Evolutionary conservation across 2,329 filamentous ascomycete genomes (phyloP).

Genomic region (Teratosphaeria zuluensis): DNA sequence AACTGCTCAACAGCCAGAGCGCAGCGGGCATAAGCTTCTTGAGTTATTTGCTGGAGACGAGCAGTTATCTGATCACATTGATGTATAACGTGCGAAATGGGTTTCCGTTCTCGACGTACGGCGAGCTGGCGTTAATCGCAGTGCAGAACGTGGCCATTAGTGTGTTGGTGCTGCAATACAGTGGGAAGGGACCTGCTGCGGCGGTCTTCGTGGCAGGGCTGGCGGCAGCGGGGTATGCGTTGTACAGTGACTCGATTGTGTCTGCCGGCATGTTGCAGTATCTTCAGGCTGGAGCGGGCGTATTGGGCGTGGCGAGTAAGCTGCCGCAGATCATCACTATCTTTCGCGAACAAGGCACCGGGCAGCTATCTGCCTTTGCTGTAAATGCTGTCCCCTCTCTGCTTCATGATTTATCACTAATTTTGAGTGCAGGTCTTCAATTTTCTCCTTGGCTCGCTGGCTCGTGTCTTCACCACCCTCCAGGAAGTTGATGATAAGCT

Average conservation of each 20-base stretch:
- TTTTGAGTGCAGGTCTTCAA: slow-evolving; percentile 72
- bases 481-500: slow-evolving; percentile 96
- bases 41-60: slow-evolving; percentile 85
- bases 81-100: slow-evolving; percentile 86
- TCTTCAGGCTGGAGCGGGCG: slow-evolving; percentile 75
- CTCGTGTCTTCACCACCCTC: slow-evolving; percentile 92
- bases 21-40: slow-evolving; percentile 79
- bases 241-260: slow-evolving; percentile 60
- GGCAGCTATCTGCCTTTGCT: slow-evolving; percentile 91
- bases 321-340: slow-evolving; percentile 86
- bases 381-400: slow-evolving; percentile 45
- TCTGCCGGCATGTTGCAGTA: slow-evolving; percentile 58
- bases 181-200: slow-evolving; percentile 56
- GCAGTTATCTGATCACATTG: slow-evolving; percentile 76
- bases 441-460: slow-evolving; percentile 85
- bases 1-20: slow-evolving; percentile 72
- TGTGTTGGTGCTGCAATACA: slow-evolving; percentile 76
- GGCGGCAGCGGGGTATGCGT: slow-evolving; percentile 55
- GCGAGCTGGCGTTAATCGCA: slow-evolving; percentile 86
- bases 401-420: slow-evolving; percentile 4
- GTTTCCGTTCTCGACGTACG: slow-evolving; percentile 94
- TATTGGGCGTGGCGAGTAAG: slow-evolving; percentile 80
- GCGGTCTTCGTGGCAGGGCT: slow-evolving; percentile 71
- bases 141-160: slow-evolving; percentile 88
- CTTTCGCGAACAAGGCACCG: slow-evolving; percentile 75